Base-by-base conservation (phyloP, 2,329 filamentous ascomycete genomes). In the Alternaria triticina region DNA sequence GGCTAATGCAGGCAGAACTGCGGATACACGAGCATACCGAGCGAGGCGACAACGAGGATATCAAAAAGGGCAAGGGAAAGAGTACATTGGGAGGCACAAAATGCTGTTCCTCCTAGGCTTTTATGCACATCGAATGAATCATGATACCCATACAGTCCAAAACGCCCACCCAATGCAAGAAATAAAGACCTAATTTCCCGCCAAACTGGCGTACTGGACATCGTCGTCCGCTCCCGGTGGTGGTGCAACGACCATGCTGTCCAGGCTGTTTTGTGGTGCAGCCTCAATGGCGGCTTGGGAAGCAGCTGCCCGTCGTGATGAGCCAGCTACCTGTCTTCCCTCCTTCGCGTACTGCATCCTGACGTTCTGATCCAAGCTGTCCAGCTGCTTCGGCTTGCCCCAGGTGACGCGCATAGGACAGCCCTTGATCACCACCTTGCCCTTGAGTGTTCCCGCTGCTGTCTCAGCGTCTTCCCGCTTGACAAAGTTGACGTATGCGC, bases 401-500 rank as follows among this genome's bases (percentile, higher is more conserved):
- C 96, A 99, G 67, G 94, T 90, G 17, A 99, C 89, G 30, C 95
- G 86, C 64, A 99, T 81, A 0, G 96, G 96, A 72, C 95, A 97
- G 4, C 96, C 96, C 36, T 94, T 90, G 72, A 99, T 92, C 7
- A 98, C 88, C 0, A 94, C 93, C 65, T 91, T 91, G 6, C 96
- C 96, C 79, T 97, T 91, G 71, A 93, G 95, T 20, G 92, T 88
- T 33, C 89, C 88, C 0, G 96, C 93, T 0, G 96, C 96, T 62
- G 87, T 89, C 81, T 99, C 96, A 0, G 96, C 96, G 1, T 88
- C 91, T 65, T 93, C 89, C 61, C 96, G 88, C 4, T 91, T 92
- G 71, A 94, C 89, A 78, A 93, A 99, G 82, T 99, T 99, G 82
- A 99, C 86, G 77, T 98, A 99, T 1, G 96, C 96, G 79, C 94